Evolutionary conservation across 148 eudicot species (phyloP).

Genomic region (Mesembryanthemum crystallinum): DNA sequence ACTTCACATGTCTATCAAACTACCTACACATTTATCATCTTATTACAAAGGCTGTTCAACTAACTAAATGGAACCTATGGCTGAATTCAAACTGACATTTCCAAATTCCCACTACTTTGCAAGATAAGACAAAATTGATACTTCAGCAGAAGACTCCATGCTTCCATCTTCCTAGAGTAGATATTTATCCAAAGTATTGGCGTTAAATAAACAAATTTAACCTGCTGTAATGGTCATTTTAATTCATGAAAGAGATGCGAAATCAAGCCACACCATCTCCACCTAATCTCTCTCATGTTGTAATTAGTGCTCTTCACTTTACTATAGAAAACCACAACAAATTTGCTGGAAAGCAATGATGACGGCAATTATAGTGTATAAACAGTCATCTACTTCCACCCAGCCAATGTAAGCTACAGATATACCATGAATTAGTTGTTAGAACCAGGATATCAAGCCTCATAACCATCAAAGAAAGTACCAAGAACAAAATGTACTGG

Average conservation of each 20-base stretch:
- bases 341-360: not conserved
- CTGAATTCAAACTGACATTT: not conserved
- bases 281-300: not conserved
- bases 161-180: not conserved
- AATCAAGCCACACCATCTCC: not conserved
- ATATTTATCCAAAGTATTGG: not conserved
- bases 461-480: constrained; percentile 32
- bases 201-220: not conserved
- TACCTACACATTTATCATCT: constrained; percentile 2
- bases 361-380: not conserved
- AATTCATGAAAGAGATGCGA: not conserved
- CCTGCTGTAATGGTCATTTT: not conserved
- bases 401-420: not conserved
- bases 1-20: not conserved
- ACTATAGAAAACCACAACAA: not conserved
- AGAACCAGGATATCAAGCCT: constrained; percentile 4
- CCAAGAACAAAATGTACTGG: constrained; percentile 97
- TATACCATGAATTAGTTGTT: not conserved
- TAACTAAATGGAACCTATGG: not conserved
- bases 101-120: not conserved
- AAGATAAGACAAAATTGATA: constrained; percentile 5
- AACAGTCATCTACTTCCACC: not conserved
- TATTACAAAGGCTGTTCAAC: not conserved
- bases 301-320: not conserved
- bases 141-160: constrained; percentile 9